Conservation (phyloP, 176 grass and related monocot genomes). For the Calamus simplicifolius region DNA sequence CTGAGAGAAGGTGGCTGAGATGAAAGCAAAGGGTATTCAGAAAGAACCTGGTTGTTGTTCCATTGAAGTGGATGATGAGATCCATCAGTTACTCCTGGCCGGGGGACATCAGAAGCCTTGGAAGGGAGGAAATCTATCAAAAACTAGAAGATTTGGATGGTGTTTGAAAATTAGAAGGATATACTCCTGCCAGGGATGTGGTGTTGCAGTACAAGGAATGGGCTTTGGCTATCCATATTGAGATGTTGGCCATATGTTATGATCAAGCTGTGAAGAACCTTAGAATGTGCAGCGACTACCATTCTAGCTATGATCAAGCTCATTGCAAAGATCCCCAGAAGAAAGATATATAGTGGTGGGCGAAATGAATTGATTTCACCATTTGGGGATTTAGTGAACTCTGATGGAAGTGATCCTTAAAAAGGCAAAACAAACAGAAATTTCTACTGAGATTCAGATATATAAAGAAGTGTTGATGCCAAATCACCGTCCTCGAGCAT, state of each 20-base stretch:
- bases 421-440: no score
- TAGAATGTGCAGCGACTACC: slow-evolving; percentile 16
- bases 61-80: slow-evolving; percentile 15
- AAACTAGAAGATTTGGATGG: slow-evolving; percentile 18
- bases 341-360: slow-evolving; percentile 27
- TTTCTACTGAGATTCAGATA: no score
- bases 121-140: slow-evolving; percentile 12
- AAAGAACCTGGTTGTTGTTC: slow-evolving; percentile 28
- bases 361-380: slow-evolving; percentile 20
- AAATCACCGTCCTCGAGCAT: no score
- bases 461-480: no score
- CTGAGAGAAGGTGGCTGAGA: slow-evolving; percentile 18
- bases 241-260: slow-evolving; percentile 16
- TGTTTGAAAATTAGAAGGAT: slow-evolving; percentile 1
- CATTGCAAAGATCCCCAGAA: slow-evolving; percentile 6
- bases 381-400: slow-evolving; percentile 26
- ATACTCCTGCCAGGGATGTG: slow-evolving; percentile 12
- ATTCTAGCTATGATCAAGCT: slow-evolving; percentile 24
- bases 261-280: slow-evolving; percentile 16
- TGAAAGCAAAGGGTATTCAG: slow-evolving; percentile 15
- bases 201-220: slow-evolving; percentile 18
- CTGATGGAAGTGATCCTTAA: background rate
- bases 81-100: slow-evolving; percentile 16
- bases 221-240: slow-evolving; percentile 15
- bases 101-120: slow-evolving; percentile 13